Percentiles rank a stretch among this genome's conserved stretches.
Evolutionary conservation across 177 flowering plant species (phyloP).

Genomic region (Vitis hybrid): DNA sequence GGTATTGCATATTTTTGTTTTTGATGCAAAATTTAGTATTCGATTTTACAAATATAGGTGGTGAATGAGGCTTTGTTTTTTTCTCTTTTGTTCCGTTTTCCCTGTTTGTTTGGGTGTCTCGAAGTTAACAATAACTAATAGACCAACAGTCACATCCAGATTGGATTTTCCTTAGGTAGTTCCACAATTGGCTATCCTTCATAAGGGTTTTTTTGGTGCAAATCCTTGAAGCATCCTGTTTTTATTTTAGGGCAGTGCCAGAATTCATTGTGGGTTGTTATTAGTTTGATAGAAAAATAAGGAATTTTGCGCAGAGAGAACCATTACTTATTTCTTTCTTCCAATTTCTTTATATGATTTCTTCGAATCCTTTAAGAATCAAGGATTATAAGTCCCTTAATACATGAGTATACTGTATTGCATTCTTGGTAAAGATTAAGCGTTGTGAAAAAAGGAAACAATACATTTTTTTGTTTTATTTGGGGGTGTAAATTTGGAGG

Average conservation of each 20-base stretch:
- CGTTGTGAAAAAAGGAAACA: not conserved
- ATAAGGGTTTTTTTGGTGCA: not conserved
- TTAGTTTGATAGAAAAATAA: slow-evolving; percentile 13
- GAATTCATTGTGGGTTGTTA: slow-evolving; percentile 15
- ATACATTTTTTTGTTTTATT: not conserved
- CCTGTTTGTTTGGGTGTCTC: slow-evolving; percentile 12
- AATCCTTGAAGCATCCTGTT: not conserved
- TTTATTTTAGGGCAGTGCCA: not conserved
- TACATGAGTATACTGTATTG: not conserved
- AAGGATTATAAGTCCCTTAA: not conserved
- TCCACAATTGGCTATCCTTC: not conserved
- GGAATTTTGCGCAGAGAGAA: not conserved
- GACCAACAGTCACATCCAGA: not conserved
- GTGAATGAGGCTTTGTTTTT: not conserved
- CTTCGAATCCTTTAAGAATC: not conserved
- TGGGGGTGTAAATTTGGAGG: slow-evolving; percentile 6
- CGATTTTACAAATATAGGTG: not conserved
- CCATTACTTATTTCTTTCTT: slow-evolving; percentile 2
- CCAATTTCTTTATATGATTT: not conserved
- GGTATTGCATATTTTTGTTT: not conserved
- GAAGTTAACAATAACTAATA: slow-evolving; percentile 19
- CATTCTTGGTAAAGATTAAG: not conserved
- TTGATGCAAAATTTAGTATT: not conserved
- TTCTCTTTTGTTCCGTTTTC: not conserved
- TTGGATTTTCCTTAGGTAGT: slow-evolving; percentile 5